Conservation (phyloP, 805 yeast genomes). For the Grigorovia jiainica region DNA sequence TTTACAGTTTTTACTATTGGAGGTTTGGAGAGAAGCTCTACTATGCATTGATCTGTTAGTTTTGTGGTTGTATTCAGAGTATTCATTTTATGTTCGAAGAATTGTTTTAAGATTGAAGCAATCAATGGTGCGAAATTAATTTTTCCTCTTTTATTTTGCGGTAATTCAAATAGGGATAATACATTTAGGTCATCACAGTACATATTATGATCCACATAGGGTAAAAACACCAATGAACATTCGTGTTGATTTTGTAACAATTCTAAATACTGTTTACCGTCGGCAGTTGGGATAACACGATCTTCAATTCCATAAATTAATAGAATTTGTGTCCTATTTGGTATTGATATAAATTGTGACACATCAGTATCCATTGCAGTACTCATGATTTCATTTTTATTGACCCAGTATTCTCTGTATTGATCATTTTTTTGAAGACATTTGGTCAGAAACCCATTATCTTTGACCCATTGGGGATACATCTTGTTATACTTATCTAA, state of each 20-base stretch:
- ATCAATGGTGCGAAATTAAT: too few species aligned
- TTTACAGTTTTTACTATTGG: too few species aligned
- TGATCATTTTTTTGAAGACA: constrained; percentile 47
- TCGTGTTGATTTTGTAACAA: constrained; percentile 41
- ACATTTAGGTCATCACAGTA: constrained; percentile 42
- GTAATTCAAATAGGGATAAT: constrained; percentile 28
- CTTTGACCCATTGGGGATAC: constrained; percentile 32
- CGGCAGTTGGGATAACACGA: constrained; percentile 52
- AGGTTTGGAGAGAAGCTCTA: too few species aligned
- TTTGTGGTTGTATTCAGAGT: too few species aligned
- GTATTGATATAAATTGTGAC: constrained; percentile 32
- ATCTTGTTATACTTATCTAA: constrained; percentile 29
- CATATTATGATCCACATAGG: constrained; percentile 74
- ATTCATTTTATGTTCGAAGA: too few species aligned
- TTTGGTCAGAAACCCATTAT: constrained; percentile 33
- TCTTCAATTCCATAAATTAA: constrained; percentile 69
- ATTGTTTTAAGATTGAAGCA: background rate
- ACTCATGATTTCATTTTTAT: constrained; percentile 42
- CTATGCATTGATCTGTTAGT: too few species aligned
- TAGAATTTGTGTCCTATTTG: constrained; percentile 43
- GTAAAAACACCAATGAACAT: constrained; percentile 48
- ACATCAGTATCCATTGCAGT: constrained; percentile 39
- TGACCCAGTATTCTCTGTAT: constrained; percentile 33
- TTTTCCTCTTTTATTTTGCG: constrained; percentile 34
- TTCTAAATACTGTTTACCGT: constrained; percentile 51